Percentiles rank a stretch among this genome's conserved stretches.
Evolutionary conservation across 768 basidiomycete genomes (phyloP).

Genomic region (Rubroboletus pulcherrimus): DNA sequence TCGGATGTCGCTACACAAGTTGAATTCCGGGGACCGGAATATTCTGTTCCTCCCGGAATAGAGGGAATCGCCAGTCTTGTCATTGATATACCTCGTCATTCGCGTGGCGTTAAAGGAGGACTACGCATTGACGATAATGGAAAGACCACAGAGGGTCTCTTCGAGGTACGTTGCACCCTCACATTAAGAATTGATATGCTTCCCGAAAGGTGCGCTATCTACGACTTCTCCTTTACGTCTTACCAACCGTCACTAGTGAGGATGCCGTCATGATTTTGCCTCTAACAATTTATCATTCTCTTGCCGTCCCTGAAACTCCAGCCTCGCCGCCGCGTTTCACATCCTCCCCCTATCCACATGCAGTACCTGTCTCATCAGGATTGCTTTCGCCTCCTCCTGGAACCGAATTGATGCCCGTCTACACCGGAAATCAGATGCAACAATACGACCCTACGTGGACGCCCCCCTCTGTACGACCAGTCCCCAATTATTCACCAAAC

Average conservation of each 20-base stretch:
- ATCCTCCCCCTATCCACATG: constrained; percentile 19
- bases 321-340: constrained; percentile 26
- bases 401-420: constrained; percentile 3
- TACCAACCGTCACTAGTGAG: constrained; percentile 45
- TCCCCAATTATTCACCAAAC: constrained; percentile 2
- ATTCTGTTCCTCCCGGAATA: constrained; percentile 64
- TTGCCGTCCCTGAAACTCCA: constrained; percentile 44
- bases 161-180: constrained; percentile 66
- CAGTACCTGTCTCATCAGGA: constrained; percentile 11
- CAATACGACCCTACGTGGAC: constrained; percentile 10
- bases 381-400: constrained; percentile 28
- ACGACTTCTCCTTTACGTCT: constrained; percentile 3
- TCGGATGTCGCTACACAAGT: constrained; percentile 68
- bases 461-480: constrained; percentile 3
- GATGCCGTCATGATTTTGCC: constrained; percentile 66
- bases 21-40: constrained; percentile 71
- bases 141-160: constrained; percentile 48
- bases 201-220: constrained; percentile 54
- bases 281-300: constrained; percentile 60
- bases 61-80: constrained; percentile 80
- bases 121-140: constrained; percentile 49
- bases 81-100: constrained; percentile 69
- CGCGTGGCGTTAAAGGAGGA: constrained; percentile 64
- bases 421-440: constrained; percentile 8
- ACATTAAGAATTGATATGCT: constrained; percentile 61